Base-by-base conservation (phyloP, 2,329 filamentous ascomycete species). In the Colletotrichum scovillei region DNA sequence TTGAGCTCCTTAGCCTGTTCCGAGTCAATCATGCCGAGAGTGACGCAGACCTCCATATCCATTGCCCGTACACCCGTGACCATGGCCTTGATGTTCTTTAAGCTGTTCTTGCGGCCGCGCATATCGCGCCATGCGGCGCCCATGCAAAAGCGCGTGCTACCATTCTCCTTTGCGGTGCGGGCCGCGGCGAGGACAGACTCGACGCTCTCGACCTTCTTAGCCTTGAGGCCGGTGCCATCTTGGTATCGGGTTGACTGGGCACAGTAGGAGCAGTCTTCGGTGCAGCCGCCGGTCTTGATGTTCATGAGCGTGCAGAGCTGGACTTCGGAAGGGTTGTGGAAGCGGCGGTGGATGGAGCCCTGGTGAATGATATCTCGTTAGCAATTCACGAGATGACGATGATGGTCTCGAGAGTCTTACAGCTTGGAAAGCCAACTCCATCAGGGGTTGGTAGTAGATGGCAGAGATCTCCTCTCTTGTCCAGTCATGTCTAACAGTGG, bases 291-390 rank as follows among this genome's bases (percentile, higher is more conserved):
- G 9, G 94, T 97, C 82, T 98, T 98, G 87, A 98, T 98, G 87
- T 97, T 97, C 94, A 97, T 97, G 72, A 98, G 88, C 0, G 95
- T 98, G 86, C 95, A 98, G 84, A 97, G 93, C 83, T 98, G 95
- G 75, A 98, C 94, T 32, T 94, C 92, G 59, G 92, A 88, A 7
- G 95, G 94, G 79, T 94, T 90, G 84, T 97, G 95, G 86, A 97
- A 97, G 78, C 93, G 92, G 58, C 94, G 92, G 83, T 98, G 95
- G 70, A 97, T 86, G 46, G 88, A 89, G 76, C 90, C 91, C 94
- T 97, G 76, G 52, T 46, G n/a, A 12, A 63, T 30, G 5, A 30
- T 38, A 32, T 7, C 12, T 22, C 4, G 63, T 74, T 38, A 63
- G 57, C 30, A 19, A 35, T 28, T 46, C 22, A 59, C 22, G 69